Conservation (phyloP, 192 early-diverging fungal genomes). For the Coemansia sp. region DNA sequence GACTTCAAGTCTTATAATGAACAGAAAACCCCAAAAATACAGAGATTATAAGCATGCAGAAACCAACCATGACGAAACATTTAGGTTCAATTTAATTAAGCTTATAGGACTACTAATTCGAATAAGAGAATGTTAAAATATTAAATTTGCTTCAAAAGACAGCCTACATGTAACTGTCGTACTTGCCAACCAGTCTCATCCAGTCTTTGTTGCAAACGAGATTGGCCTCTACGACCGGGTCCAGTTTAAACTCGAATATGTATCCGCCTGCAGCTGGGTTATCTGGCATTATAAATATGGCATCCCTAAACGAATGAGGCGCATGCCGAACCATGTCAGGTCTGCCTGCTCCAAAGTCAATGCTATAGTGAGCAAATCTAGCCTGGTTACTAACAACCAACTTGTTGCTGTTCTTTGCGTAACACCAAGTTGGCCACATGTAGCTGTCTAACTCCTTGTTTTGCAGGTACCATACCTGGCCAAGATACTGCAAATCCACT, state of each 20-base stretch:
- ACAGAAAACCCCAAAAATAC: too few species aligned
- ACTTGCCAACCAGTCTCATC: conserved; percentile 1
- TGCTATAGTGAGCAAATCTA: neutral
- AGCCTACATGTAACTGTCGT: neutral
- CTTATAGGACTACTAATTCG: too few species aligned
- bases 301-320: neutral
- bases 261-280: neutral
- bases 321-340: neutral
- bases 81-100: too few species aligned
- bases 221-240: neutral
- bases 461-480: neutral
- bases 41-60: too few species aligned
- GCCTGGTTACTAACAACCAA: neutral
- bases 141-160: neutral
- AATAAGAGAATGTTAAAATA: too few species aligned
- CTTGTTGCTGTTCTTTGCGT: neutral
- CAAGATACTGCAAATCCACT: neutral
- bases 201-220: neutral
- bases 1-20: too few species aligned
- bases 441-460: neutral
- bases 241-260: neutral
- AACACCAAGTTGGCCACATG: neutral
- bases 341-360: neutral
- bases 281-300: neutral
- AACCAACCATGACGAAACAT: too few species aligned